A percentile compares a stretch with the other conserved stretches of the same genome.
Evolutionary conservation across 352 stramenopile species (phyloP).

Genomic region (Phytophthora hibernalis): DNA sequence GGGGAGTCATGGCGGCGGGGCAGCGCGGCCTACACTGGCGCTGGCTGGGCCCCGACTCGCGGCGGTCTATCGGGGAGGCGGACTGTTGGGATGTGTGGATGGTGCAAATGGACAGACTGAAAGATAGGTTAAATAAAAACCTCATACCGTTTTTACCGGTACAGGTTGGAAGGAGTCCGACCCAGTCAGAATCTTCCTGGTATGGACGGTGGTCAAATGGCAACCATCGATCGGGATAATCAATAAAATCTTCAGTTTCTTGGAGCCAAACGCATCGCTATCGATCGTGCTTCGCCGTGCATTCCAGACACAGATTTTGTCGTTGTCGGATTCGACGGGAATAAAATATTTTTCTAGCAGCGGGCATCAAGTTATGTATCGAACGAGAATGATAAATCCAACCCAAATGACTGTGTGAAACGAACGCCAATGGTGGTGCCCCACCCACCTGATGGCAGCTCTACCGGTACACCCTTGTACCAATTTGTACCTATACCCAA

Average conservation of each 20-base stretch:
- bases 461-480: neutral
- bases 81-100: no score
- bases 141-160: no score
- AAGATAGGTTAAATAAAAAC: no score
- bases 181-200: no score
- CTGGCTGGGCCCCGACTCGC: no score
- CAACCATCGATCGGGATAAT: conserved; percentile 9
- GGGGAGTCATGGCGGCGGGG: no score
- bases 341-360: conserved; percentile 49
- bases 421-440: conserved; percentile 9
- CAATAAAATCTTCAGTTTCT: conserved; percentile 1
- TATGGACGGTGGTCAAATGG: conserved; percentile 24
- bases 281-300: neutral
- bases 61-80: no score
- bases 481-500: neutral
- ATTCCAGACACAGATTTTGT: conserved; percentile 44
- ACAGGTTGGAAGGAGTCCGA: no score
- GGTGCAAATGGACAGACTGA: no score
- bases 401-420: neutral
- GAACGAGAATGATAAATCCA: neutral
- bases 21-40: no score
- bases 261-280: neutral
- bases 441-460: neutral
- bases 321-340: conserved; percentile 43
- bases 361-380: neutral